Percentiles rank a stretch among this genome's conserved stretches.
phyloP scores from a whole-genome alignment of 768 basidiomycete species.

The Punctularia strigosozonata region DNA sequence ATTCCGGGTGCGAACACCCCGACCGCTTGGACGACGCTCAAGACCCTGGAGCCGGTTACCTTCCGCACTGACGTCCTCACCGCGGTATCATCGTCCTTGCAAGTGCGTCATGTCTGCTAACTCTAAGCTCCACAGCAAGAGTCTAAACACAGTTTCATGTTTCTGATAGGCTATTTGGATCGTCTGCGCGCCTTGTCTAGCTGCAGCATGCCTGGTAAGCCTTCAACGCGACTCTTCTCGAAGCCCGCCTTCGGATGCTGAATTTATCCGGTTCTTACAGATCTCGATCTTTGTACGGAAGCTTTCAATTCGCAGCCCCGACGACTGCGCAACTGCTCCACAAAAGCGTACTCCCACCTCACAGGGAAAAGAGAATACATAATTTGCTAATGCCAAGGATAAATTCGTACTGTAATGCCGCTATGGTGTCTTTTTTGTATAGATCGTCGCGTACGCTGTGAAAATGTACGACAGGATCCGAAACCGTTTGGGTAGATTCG shows the following conservation, averaged over 20 bases:
- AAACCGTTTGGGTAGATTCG: too few species aligned
- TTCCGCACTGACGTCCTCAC: slow-evolving; percentile 35
- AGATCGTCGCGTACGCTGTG: too few species aligned
- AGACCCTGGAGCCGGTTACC: slow-evolving; percentile 30
- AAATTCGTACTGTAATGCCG: too few species aligned
- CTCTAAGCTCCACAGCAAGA: too few species aligned
- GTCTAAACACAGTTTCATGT: slow-evolving; percentile 1
- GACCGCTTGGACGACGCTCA: slow-evolving; percentile 42
- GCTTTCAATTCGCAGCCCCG: too few species aligned
- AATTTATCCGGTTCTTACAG: slow-evolving; percentile 7
- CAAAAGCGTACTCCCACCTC: too few species aligned
- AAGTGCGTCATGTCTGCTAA: slow-evolving; percentile 25
- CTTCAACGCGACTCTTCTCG: slow-evolving; percentile 3
- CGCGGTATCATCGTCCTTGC: slow-evolving; percentile 50
- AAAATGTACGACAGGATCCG: too few species aligned
- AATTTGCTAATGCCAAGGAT: too few species aligned
- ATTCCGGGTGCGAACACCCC: slow-evolving; percentile 31
- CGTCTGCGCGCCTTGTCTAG: slow-evolving; percentile 58
- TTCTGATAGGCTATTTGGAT: slow-evolving; percentile 65
- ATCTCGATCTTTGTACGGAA: slow-evolving; percentile 17
- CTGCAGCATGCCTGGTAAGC: slow-evolving; percentile 50
- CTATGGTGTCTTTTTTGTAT: too few species aligned
- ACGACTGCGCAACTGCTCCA: too few species aligned
- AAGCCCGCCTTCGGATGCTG: slow-evolving; percentile 5
- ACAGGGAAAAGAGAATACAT: too few species aligned